Evolutionary conservation across 2,329 filamentous ascomycete genomes (phyloP).

Genomic region (Falciphora oryzae): DNA sequence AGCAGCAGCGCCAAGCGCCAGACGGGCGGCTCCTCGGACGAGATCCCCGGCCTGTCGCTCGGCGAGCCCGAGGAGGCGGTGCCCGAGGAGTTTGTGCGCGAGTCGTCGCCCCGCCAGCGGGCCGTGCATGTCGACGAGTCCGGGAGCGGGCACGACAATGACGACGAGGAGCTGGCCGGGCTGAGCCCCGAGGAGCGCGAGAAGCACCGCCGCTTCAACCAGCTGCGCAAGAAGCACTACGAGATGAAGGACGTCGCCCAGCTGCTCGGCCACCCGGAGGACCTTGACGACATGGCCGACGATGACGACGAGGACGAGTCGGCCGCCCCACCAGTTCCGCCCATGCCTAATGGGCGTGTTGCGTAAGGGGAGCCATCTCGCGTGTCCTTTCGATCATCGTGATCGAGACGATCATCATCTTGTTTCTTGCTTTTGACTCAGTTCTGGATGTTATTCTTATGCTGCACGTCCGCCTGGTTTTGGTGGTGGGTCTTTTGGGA

Average conservation of each 20-base stretch:
- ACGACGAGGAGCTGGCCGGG: constrained; percentile 47
- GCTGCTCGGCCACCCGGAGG: constrained; percentile 71
- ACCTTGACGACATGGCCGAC: constrained; percentile 53
- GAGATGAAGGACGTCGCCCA: constrained; percentile 96
- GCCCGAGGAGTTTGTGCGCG: constrained; percentile 39
- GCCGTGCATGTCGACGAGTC: constrained; percentile 72
- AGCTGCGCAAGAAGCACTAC: constrained; percentile 92
- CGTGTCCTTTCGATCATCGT: neutral
- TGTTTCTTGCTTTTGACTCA: no score
- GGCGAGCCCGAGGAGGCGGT: constrained; percentile 82
- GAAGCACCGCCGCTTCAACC: constrained; percentile 89
- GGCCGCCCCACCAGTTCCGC: constrained; percentile 35
- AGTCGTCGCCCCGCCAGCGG: constrained; percentile 40
- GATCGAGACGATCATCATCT: no score
- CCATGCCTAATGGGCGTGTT: constrained; percentile 32
- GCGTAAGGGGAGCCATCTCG: constrained; percentile 2
- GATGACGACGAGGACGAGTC: constrained; percentile 31
- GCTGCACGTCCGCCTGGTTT: no score
- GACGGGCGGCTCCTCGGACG: constrained; percentile 47
- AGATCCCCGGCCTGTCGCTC: constrained; percentile 87
- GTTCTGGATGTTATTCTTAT: neutral
- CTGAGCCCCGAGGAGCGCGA: constrained; percentile 69
- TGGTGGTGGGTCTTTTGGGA: neutral
- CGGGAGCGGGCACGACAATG: constrained; percentile 49
- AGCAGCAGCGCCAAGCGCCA: constrained; percentile 11